Base-by-base conservation (phyloP, 2,329 filamentous ascomycete species). In the Fusarium penzigii region DNA sequence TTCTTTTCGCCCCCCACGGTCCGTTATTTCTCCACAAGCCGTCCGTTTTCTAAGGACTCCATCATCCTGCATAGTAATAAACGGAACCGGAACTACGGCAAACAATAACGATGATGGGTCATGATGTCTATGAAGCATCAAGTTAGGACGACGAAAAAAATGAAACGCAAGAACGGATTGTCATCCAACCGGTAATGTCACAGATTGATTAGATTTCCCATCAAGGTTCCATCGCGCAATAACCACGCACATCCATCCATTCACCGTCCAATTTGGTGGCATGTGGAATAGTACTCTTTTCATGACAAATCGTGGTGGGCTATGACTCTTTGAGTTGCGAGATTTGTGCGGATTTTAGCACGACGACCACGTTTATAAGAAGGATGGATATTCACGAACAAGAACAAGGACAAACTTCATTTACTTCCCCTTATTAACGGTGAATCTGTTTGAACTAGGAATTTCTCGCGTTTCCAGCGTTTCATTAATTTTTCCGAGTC, bases 311-410 rank as follows among this genome's bases (percentile, higher is more conserved):
- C 44, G 55, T 53, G 48, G 49, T 51, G 52, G 58, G 10, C 10
- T 51, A 46, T 54, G 44, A 25, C 20, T 25, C 20, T 25, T 53
- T 47, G 46, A 49, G 53, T 59, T 69, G 66, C 65, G 68, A 68
- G 47, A 69, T 69, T 71, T 72, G 68, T 71, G 69, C 69, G 61
- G 64, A 55, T 70, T 70, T 65, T 65, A 62, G 61, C 55, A 41
- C 39, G 7, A 42, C 20, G 20, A 17, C 36, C 32, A 38, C 32
- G 17, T 46, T 42, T 29, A 44, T 14, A 29, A 36, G 10, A 36
- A 36, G 32, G 32, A 36, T 11, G 32, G 9, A 11, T 14, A 36
- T 36, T 36, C 32, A 14, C 32, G 32, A 36, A 36, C 32, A 4
- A 36, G 10, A 36, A 5, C 32, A 36, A 36, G 13, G 36, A 13